Evolutionary conservation across 768 basidiomycete species (phyloP).

Genomic region (Suillus spraguei): DNA sequence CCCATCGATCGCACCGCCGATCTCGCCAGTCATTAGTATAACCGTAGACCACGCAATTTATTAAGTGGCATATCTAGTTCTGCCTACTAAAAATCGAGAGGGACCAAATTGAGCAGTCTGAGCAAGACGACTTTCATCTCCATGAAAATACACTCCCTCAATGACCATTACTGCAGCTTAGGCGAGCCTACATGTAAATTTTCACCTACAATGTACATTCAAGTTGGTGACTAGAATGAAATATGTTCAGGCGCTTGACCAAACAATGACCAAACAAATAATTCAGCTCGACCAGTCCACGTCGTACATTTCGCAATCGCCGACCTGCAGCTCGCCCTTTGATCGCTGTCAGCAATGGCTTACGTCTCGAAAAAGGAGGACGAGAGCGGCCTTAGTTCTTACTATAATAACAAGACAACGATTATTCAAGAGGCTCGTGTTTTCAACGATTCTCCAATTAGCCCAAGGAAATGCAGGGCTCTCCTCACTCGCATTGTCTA

Average conservation of each 20-base stretch:
- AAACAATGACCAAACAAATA: conserved; percentile 25
- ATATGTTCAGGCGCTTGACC: conserved; percentile 9
- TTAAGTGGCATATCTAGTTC: no score
- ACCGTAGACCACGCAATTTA: no score
- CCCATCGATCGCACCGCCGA: not conserved
- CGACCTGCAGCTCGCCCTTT: conserved; percentile 18
- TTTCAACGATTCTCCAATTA: conserved; percentile 99
- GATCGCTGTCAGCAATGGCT: conserved; percentile 59
- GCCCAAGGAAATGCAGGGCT: conserved; percentile 94
- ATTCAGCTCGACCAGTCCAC: conserved; percentile 20
- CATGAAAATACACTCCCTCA: not conserved
- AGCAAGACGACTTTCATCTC: not conserved
- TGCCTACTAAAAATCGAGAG: not conserved
- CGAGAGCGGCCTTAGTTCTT: conserved; percentile 88
- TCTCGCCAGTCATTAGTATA: not conserved
- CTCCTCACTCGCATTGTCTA: conserved; percentile 96
- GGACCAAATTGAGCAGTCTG: not conserved
- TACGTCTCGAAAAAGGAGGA: conserved; percentile 96
- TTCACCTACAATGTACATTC: no score
- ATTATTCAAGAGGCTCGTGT: conserved; percentile 98
- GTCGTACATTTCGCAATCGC: conserved; percentile 20
- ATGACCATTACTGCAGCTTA: not conserved
- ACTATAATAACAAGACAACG: conserved; percentile 97
- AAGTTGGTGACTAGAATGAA: not conserved
- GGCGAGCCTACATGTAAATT: not conserved